Evolutionary conservation across 2,329 filamentous ascomycete species (phyloP).

Genomic region (Ceratocystis albifundus): DNA sequence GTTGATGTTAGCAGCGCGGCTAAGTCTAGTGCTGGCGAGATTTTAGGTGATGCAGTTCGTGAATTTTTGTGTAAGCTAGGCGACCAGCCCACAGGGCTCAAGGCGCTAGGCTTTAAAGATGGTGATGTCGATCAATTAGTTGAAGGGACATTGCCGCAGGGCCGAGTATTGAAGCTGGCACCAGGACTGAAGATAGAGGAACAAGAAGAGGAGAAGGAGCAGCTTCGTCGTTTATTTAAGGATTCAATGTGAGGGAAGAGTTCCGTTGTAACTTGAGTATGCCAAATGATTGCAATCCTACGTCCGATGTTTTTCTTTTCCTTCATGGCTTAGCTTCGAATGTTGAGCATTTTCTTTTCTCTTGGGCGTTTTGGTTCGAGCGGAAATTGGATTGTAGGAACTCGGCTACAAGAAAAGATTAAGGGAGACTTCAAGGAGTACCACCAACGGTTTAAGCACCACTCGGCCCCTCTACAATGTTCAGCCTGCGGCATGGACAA

Average conservation of each 20-base stretch:
- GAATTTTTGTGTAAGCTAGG: slow-evolving; percentile 73
- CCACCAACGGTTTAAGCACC: no score
- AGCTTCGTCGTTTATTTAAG: slow-evolving; percentile 59
- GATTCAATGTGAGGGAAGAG: slow-evolving; percentile 25
- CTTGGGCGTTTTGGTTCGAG: no score
- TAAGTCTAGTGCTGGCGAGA: slow-evolving; percentile 76
- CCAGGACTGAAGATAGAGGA: slow-evolving; percentile 64
- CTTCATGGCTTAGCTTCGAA: neutral
- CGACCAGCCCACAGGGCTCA: slow-evolving; percentile 80
- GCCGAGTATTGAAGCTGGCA: slow-evolving; percentile 79
- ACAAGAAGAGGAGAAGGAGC: slow-evolving; percentile 53
- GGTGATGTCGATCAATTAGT: slow-evolving; percentile 73
- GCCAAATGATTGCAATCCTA: neutral
- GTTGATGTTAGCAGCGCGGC: slow-evolving; percentile 82
- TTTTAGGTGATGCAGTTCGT: slow-evolving; percentile 69
- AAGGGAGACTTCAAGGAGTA: no score
- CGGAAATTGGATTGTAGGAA: neutral
- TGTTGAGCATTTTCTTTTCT: no score
- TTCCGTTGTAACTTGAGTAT: no score
- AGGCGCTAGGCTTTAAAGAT: slow-evolving; percentile 64
- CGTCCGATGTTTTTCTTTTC: neutral
- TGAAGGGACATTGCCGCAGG: slow-evolving; percentile 89
- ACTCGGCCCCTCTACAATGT: no score
- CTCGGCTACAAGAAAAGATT: neutral
- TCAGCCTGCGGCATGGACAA: no score